A percentile compares a stretch with the other conserved stretches of the same genome.
phyloP scores from a whole-genome alignment of 2,329 filamentous ascomycete genomes.

The Ascochyta pisi region DNA sequence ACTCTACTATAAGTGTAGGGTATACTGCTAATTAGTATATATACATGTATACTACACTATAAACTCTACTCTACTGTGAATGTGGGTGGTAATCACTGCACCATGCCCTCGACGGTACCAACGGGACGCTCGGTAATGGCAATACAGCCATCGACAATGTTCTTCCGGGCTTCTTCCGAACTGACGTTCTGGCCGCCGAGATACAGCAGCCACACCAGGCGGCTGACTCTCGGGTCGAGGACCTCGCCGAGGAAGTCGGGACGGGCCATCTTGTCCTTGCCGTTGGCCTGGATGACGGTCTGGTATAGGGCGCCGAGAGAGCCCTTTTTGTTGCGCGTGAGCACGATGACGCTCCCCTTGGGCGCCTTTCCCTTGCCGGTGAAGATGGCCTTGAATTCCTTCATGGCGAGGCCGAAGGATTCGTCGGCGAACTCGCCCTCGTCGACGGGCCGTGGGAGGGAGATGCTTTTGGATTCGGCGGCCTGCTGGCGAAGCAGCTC shows the following conservation, averaged over 20 bases:
- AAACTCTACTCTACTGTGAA: neutral
- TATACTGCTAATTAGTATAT: neutral
- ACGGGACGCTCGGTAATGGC: slow-evolving; percentile 86
- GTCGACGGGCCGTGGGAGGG: slow-evolving; percentile 42
- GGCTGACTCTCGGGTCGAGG: slow-evolving; percentile 78
- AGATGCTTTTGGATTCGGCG: slow-evolving; percentile 45
- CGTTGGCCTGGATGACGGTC: slow-evolving; percentile 33
- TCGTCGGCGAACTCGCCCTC: slow-evolving; percentile 69
- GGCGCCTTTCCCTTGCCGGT: slow-evolving; percentile 77
- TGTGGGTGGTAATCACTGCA: neutral
- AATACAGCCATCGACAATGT: slow-evolving; percentile 86
- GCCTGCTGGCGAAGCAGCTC: slow-evolving; percentile 53
- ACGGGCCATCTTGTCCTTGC: slow-evolving; percentile 51
- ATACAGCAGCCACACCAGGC: slow-evolving; percentile 88
- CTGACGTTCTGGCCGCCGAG: slow-evolving; percentile 85
- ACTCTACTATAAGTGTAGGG: no score
- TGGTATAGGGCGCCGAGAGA: slow-evolving; percentile 55
- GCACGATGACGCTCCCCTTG: slow-evolving; percentile 78
- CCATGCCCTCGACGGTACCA: slow-evolving; percentile 75
- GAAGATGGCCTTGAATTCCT: slow-evolving; percentile 82
- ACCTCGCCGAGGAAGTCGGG: slow-evolving; percentile 72
- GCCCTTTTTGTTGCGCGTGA: slow-evolving; percentile 72
- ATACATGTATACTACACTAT: neutral
- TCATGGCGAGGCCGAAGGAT: slow-evolving; percentile 75
- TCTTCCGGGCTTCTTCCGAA: slow-evolving; percentile 80